Percentiles rank a stretch among this genome's conserved stretches.
Evolutionary conservation across 805 yeast genomes (phyloP).

Genomic region (Zygotorulaspora sp.): DNA sequence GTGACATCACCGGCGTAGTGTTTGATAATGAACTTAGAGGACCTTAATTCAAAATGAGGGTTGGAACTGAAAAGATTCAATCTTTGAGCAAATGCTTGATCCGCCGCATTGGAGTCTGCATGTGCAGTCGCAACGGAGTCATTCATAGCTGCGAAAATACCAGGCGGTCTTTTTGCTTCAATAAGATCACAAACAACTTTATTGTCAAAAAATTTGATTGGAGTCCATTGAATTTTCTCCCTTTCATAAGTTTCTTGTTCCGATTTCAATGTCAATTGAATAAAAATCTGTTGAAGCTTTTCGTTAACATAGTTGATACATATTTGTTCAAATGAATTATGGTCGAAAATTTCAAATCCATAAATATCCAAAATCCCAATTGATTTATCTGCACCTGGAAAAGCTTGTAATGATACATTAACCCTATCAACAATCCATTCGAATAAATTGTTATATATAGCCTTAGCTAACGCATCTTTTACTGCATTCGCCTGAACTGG

Average conservation of each 20-base stretch:
- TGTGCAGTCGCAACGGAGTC: conserved; percentile 98
- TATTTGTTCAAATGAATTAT: conserved; percentile 90
- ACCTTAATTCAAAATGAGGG: conserved; percentile 85
- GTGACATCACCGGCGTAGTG: conserved; percentile 99
- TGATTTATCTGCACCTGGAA: conserved; percentile 54
- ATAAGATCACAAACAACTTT: conserved; percentile 94
- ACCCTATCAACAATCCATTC: conserved; percentile 96
- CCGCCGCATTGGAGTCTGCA: conserved; percentile 95
- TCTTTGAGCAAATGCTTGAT: conserved; percentile 91
- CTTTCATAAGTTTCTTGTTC: conserved; percentile 97
- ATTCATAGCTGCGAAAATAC: conserved; percentile 91
- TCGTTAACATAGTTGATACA: conserved; percentile 96
- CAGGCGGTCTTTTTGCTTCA: conserved; percentile 92
- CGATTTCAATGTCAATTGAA: conserved; percentile 89
- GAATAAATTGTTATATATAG: conserved; percentile 83
- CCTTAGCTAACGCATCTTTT: conserved; percentile 92
- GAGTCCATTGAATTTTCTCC: conserved; percentile 96
- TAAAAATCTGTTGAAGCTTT: conserved; percentile 92
- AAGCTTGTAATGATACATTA: conserved; percentile 64
- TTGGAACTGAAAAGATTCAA: conserved; percentile 76
- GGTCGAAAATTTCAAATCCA: conserved; percentile 94
- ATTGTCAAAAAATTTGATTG: conserved; percentile 93
- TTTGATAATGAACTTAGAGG: conserved; percentile 80
- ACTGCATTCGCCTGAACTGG: conserved; percentile 91
- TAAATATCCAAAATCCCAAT: conserved; percentile 93